phyloP scores from a whole-genome alignment of 768 basidiomycete genomes.

The Candolleomyces efflorescens region DNA sequence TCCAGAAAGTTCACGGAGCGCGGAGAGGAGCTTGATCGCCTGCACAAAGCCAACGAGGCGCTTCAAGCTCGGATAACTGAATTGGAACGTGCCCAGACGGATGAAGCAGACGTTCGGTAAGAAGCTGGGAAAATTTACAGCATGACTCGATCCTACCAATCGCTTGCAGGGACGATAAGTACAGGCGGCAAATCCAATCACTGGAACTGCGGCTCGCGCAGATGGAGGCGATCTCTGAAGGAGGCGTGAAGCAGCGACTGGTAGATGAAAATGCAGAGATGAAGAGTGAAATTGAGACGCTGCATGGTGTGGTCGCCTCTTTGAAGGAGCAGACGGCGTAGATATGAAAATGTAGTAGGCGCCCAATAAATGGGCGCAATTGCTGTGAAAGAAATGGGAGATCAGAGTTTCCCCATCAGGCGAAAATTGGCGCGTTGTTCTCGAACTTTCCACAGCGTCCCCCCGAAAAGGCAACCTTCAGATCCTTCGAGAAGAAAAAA shows the following conservation, averaged over 20 bases:
- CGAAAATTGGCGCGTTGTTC: conserved; percentile 26
- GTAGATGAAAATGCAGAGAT: conserved; percentile 51
- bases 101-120: conserved; percentile 58
- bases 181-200: conserved; percentile 57
- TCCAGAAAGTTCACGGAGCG: conserved; percentile 66
- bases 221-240: conserved; percentile 39
- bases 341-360: too few relatives aligned
- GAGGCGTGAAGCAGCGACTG: conserved; percentile 47
- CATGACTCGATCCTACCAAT: too few relatives aligned
- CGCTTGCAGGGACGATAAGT: conserved; percentile 30
- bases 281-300: conserved; percentile 49
- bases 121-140: conserved; percentile 10
- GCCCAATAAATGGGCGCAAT: too few relatives aligned
- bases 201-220: conserved; percentile 54
- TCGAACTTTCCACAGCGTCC: conserved; percentile 36
- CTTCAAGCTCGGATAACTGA: conserved; percentile 63
- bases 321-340: conserved; percentile 58
- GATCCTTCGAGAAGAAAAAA: conserved; percentile 45
- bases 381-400: conserved; percentile 1
- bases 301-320: conserved; percentile 67
- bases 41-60: conserved; percentile 58
- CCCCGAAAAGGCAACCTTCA: conserved; percentile 42
- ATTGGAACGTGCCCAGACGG: conserved; percentile 46
- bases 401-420: neutral
- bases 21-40: conserved; percentile 50